Base-by-base conservation (phyloP, 495 filamentous ascomycete genomes). In the Aspergillus baeticus region DNA sequence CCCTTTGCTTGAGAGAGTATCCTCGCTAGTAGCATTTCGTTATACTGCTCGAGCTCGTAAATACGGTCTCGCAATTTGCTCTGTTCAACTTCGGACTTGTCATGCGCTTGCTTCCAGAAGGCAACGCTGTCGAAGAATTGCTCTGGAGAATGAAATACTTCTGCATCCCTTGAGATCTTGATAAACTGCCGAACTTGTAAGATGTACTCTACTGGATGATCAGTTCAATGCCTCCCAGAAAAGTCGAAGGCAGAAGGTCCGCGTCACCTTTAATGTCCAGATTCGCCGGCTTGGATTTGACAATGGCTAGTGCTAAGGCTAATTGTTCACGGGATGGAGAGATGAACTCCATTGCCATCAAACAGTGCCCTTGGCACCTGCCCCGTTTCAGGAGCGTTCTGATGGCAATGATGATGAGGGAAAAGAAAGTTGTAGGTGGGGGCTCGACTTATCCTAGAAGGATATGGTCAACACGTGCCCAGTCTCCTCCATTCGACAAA, bases 31-130 rank as follows among this genome's bases (percentile, higher is more conserved):
- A 75, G 66, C 4, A 54, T 55, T 10, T 68, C 58, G 37, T 68
- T 73, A 1, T 62, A 60, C 42, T 75, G 69, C 43, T 81, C 69
- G 14, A 80, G 59, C 38, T 74, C 72, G 47, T 67, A 72, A 3
- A 80, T 59, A 4, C 64, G 71, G 41, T 80, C 71, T 26, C 69
- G 65, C 2, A 83, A 60, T 43, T 66, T 73, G 39, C 61, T 74
- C 45, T 80, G 76, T 39, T 76, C 76, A 13, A 62, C 65, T 57
- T 79, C 70, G 10, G 78, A 74, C 31, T 67, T 69, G 39, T 70
- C 64, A 44, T 75, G 80, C n/a, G 78, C 76, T 34, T 69, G 63
- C 55, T 77, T 73, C 80, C 80, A 83, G 68, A 80, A 80, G 11
- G 67, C 58, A 14, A 71, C 63, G 42, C 75, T 78, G 58, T 83